These are phyloP conservation scores for Neonectria punicea DNA, from an alignment of 2,329 filamentous ascomycete species.

Conservation along the genomic window DNA sequence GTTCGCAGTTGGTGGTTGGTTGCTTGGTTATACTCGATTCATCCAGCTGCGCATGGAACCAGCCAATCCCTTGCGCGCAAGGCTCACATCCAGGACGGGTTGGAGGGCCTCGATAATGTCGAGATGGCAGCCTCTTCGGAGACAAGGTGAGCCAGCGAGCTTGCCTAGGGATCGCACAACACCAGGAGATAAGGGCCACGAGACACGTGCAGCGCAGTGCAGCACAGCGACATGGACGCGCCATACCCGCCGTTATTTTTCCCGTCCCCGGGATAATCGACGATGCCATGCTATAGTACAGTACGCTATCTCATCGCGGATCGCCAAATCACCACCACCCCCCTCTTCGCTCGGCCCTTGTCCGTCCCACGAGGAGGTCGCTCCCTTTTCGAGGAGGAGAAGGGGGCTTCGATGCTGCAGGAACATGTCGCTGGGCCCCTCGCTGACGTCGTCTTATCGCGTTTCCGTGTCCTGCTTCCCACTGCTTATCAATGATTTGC, in stretches of 20 bases:
- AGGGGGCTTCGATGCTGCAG: conserved; percentile 18
- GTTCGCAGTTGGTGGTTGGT: neutral
- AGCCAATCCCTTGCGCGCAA: conserved; percentile 13
- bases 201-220: neutral
- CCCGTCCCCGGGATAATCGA: neutral
- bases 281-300: neutral
- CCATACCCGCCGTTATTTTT: conserved; percentile 19
- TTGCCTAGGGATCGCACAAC: neutral
- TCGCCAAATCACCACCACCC: neutral
- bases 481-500: conserved; percentile 9
- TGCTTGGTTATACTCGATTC: conserved; percentile 18
- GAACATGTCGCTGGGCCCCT: conserved; percentile 6
- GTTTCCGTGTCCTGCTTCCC: neutral
- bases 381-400: neutral
- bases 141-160: neutral
- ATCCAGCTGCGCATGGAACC: conserved; percentile 11
- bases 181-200: neutral
- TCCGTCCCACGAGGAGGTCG: neutral
- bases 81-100: neutral
- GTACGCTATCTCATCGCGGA: neutral
- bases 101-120: conserved; percentile 16
- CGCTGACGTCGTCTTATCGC: conserved; percentile 16
- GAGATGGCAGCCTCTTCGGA: conserved; percentile 11
- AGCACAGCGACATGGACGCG: conserved; percentile 4
- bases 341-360: conserved; percentile 1